These are phyloP conservation scores for Pseudozyma pruni DNA, from an alignment of 1,284 basidiomycete species.

Conservation along the genomic window DNA sequence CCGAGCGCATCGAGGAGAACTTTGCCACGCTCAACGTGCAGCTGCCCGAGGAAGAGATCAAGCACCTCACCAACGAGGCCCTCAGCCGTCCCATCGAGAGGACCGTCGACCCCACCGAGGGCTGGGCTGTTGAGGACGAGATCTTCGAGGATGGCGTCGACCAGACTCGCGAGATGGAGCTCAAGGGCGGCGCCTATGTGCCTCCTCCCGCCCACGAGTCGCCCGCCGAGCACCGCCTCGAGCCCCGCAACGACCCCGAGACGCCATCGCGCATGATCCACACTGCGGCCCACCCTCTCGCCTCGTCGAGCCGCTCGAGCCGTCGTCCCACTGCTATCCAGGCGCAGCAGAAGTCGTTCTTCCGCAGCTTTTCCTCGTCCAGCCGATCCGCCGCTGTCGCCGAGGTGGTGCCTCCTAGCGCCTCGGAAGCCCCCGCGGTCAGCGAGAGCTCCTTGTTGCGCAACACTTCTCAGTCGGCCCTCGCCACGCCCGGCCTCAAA, in stretches of 20 bases:
- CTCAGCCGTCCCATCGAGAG: conserved; percentile 53
- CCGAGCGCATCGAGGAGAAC: conserved; percentile 56
- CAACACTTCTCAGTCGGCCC: conserved; percentile 45
- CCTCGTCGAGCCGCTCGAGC: conserved; percentile 23
- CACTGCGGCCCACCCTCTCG: conserved; percentile 40
- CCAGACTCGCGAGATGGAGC: conserved; percentile 52
- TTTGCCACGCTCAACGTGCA: conserved; percentile 42
- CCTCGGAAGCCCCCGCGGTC: conserved; percentile 42
- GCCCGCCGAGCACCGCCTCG: conserved; percentile 50
- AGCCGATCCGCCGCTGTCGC: conserved; percentile 36
- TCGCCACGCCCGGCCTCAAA: conserved; percentile 53
- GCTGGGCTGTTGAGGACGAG: conserved; percentile 56
- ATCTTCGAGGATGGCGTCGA: conserved; percentile 63
- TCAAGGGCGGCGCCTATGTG: conserved; percentile 50
- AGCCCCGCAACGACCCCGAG: conserved; percentile 58
- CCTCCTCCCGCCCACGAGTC: conserved; percentile 53
- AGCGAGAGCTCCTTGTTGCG: conserved; percentile 45
- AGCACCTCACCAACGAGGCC: conserved; percentile 57
- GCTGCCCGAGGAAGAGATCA: conserved; percentile 53
- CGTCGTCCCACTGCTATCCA: conserved; percentile 52
- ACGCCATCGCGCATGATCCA: conserved; percentile 33
- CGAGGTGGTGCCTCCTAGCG: conserved; percentile 26
- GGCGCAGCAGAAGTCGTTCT: conserved; percentile 32
- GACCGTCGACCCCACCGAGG: conserved; percentile 56
- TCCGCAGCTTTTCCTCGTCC: conserved; percentile 50